A percentile compares a stretch with the other conserved stretches of the same genome.
These are phyloP conservation scores for Triangularia verruculosa DNA, from an alignment of 2,329 filamentous ascomycete species.

Conservation along the genomic window DNA sequence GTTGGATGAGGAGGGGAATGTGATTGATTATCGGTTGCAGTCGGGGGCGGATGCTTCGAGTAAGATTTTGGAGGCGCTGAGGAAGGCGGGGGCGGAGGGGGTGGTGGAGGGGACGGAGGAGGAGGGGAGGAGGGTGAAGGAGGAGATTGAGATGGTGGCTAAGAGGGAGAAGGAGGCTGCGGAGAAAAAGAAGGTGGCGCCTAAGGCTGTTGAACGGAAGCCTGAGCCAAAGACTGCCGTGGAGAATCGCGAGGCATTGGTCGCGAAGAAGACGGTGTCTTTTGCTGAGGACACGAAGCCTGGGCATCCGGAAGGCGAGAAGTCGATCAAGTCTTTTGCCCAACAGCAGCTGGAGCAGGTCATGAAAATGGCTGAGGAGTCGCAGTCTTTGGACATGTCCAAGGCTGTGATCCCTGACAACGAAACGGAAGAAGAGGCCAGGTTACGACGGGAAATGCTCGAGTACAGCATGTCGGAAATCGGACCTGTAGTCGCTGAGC, in stretches of 20 bases:
- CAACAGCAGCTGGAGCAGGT: slow-evolving; percentile 53
- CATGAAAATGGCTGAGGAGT: slow-evolving; percentile 54
- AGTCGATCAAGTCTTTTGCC: slow-evolving; percentile 36
- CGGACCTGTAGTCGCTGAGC: slow-evolving; percentile 85
- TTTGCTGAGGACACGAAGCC: slow-evolving; percentile 61
- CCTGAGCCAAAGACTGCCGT: not conserved
- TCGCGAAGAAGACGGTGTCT: slow-evolving; percentile 56
- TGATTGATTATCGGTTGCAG: slow-evolving; percentile 65
- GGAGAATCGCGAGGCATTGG: slow-evolving; percentile 1
- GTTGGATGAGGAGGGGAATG: slow-evolving; percentile 84
- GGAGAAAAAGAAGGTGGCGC: not conserved
- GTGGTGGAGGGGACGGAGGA: slow-evolving; percentile 18
- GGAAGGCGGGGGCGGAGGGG: slow-evolving; percentile 70
- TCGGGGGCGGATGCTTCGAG: slow-evolving; percentile 65
- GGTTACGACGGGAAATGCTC: slow-evolving; percentile 81
- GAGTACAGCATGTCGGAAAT: slow-evolving; percentile 86
- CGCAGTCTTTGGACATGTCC: slow-evolving; percentile 46
- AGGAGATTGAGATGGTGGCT: not conserved
- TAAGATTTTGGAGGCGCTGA: slow-evolving; percentile 67
- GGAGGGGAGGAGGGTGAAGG: slow-evolving; percentile 22
- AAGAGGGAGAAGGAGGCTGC: slow-evolving; percentile 1
- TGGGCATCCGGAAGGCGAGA: slow-evolving; percentile 35
- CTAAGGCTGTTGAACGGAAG: not conserved
- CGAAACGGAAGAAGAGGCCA: slow-evolving; percentile 77
- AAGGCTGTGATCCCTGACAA: slow-evolving; percentile 64